Base-by-base conservation (phyloP, 2,329 filamentous ascomycete genomes). In the Fusarium compactum region DNA sequence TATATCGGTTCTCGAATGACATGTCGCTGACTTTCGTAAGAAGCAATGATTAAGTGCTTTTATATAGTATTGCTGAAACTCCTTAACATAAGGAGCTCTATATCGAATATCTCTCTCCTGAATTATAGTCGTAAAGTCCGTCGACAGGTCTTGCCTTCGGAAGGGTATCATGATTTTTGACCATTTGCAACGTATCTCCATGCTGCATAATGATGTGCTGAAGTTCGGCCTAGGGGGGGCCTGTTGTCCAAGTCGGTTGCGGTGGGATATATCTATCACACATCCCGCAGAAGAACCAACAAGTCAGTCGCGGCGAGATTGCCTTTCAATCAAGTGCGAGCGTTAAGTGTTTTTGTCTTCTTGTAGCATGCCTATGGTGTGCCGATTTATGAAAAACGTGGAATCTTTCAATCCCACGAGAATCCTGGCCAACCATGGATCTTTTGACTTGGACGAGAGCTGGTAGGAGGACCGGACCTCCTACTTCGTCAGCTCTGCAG, bases 191-290 rank as follows among this genome's bases (percentile, higher is more conserved):
- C 41, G 27, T 29, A 11, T 29, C n/a, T 53, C 24, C 18, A 30
- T 29, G 41, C 30, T 44, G 44, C 27, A 52, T 18, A 22, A 41
- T 43, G 56, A 32, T 59, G n/a, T 22, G 24, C 25, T 57, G 43
- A 40, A 52, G 57, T 29, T 30, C 48, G 44, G 38, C 25, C 45
- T 45, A 30, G 50, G 52, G 41, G 16, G 47, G 47, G 34, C 58
- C 48, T 68, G 61, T 50, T 56, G 34, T 62, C 54, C 56, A 66
- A 57, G 27, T 61, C 57, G 52, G 56, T 57, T 58, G 62, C 65
- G 60, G 70, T 65, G 68, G 57, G 71, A 74, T 73, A 75, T 72
- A 73, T 75, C 71, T 75, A 73, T 69, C 73, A 45, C 69, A 62
- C 59, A 58, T 73, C 65, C 48, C 62, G 60, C 62, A 62, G 63